Evolutionary conservation across 148 eudicot species (phyloP).

Genomic region (Rhododendron molle): DNA sequence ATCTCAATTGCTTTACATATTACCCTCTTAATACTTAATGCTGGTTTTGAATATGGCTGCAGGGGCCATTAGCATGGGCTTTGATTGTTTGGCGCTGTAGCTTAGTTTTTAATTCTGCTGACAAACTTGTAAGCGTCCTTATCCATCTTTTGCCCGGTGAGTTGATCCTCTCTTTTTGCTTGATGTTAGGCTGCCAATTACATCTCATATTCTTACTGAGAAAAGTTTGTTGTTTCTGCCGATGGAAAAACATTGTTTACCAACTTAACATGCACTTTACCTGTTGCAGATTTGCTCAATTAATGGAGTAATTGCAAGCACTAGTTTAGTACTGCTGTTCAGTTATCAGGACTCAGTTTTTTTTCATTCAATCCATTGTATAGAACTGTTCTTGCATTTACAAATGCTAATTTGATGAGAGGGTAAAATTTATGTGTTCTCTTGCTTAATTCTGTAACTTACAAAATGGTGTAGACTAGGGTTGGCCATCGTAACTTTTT

Average conservation of each 20-base stretch:
- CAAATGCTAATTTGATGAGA: not conserved
- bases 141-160: constrained; percentile 96
- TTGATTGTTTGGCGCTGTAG: constrained; percentile 95
- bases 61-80: constrained; percentile 99
- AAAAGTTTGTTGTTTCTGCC: not conserved
- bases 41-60: constrained; percentile 10
- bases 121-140: constrained; percentile 94
- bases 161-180: constrained; percentile 14
- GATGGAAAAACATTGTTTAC: not conserved
- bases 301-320: not conserved
- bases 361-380: not conserved
- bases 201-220: not conserved
- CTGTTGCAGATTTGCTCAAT: not conserved
- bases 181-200: not conserved
- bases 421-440: not conserved
- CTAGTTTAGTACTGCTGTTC: not conserved
- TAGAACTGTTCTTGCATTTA: not conserved
- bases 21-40: not conserved
- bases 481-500: not conserved
- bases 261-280: not conserved
- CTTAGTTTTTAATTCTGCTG: constrained; percentile 90
- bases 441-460: not conserved
- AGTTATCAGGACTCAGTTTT: not conserved
- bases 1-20: not conserved
- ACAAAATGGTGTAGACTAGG: not conserved